These are phyloP conservation scores for Tuber umbilicatum DNA, from an alignment of 495 filamentous ascomycete species.

Conservation along the genomic window DNA sequence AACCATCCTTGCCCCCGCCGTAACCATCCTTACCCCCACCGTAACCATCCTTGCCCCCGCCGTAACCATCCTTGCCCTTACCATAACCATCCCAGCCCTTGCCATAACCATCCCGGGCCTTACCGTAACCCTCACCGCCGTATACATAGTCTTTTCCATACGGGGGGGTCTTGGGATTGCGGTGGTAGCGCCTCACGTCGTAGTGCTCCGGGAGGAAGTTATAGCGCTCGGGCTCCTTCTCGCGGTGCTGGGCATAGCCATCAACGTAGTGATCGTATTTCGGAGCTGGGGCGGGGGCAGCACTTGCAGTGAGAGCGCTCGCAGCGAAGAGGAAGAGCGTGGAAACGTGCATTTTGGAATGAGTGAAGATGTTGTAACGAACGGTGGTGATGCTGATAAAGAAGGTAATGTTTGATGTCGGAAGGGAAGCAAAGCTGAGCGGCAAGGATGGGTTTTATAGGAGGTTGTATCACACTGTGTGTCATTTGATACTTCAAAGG, in stretches of 20 bases:
- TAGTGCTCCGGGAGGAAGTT: background rate
- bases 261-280: background rate
- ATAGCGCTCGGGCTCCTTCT: background rate
- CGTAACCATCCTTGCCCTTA: background rate
- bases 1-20: no score
- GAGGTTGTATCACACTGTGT: background rate
- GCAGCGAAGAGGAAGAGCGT: background rate
- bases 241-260: background rate
- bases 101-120: background rate
- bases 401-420: background rate
- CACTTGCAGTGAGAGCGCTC: background rate
- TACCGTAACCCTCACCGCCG: background rate
- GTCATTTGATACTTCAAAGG: background rate
- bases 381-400: background rate
- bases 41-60: background rate
- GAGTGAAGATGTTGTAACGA: background rate
- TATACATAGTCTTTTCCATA: background rate
- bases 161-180: conserved; percentile 1
- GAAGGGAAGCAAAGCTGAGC: background rate
- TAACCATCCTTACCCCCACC: no score
- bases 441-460: background rate
- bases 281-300: background rate
- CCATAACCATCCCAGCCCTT: background rate
- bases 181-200: conserved; percentile 5
- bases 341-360: background rate